These are phyloP conservation scores for Aureobasidium sp. DNA, from an alignment of 2,329 filamentous ascomycete genomes.

Conservation along the genomic window DNA sequence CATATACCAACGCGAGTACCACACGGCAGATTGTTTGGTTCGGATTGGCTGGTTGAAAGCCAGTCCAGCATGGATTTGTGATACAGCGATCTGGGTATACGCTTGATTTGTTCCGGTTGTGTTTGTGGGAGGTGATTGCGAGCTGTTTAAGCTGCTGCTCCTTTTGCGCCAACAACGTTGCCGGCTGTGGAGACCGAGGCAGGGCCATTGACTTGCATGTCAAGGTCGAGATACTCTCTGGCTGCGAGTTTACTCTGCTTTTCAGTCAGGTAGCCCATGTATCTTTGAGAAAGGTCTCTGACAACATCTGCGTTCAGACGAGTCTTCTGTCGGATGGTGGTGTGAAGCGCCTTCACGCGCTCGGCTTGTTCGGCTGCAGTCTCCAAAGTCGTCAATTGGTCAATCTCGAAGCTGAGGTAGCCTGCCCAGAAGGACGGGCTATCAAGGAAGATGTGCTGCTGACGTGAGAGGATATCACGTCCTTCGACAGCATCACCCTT, in stretches of 20 bases:
- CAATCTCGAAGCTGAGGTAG: constrained; percentile 82
- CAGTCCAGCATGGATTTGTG: neutral
- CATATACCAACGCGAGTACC: neutral
- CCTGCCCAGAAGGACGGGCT: constrained; percentile 84
- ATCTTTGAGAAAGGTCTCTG: constrained; percentile 67
- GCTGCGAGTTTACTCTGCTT: constrained; percentile 74
- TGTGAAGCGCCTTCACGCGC: constrained; percentile 72
- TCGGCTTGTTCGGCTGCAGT: constrained; percentile 58
- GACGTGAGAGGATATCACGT: constrained; percentile 72
- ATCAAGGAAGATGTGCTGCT: constrained; percentile 75
- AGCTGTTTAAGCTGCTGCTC: neutral
- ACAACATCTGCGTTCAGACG: constrained; percentile 59
- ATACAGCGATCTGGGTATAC: neutral
- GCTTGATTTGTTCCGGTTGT: neutral
- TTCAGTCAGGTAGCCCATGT: constrained; percentile 77
- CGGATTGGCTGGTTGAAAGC: constrained; percentile 11
- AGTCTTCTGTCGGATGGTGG: constrained; percentile 65
- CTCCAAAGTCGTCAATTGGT: constrained; percentile 62
- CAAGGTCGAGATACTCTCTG: constrained; percentile 74
- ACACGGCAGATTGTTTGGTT: neutral
- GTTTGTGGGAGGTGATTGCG: no score
- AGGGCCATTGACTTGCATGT: constrained; percentile 75
- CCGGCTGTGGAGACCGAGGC: constrained; percentile 18
- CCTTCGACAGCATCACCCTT: constrained; percentile 75
- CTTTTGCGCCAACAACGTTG: neutral